phyloP scores from a whole-genome alignment of 2,329 filamentous ascomycete genomes.

The Chaetomiaceae sp. region DNA sequence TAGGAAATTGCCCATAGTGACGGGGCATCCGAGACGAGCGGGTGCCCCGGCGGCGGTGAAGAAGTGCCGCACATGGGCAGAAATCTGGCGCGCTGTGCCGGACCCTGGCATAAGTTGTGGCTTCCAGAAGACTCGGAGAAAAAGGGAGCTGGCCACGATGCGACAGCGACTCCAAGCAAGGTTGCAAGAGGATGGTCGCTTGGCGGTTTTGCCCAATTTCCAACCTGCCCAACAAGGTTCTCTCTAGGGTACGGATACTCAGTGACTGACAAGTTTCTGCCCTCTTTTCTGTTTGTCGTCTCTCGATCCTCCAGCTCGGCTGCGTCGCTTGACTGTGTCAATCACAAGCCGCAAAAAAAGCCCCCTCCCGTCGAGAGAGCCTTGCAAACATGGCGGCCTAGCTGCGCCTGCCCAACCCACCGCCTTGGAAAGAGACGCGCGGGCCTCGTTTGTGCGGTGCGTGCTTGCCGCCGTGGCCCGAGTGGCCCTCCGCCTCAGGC shows the following conservation, averaged over 20 bases:
- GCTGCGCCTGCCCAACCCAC: constrained; percentile 20
- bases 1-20: background rate
- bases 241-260: too few relatives aligned
- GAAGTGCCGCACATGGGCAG: constrained; percentile 17
- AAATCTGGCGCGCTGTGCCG: constrained; percentile 15
- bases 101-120: constrained; percentile 16
- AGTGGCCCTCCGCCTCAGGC: background rate
- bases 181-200: background rate
- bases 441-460: constrained; percentile 12
- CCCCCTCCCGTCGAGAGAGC: constrained; percentile 7
- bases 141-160: constrained; percentile 4
- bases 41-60: background rate
- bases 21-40: background rate
- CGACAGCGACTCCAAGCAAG: background rate
- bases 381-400: constrained; percentile 21
- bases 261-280: too few relatives aligned
- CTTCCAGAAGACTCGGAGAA: constrained; percentile 22
- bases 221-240: background rate
- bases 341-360: background rate
- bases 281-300: too few relatives aligned
- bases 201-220: background rate
- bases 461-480: constrained; percentile 7
- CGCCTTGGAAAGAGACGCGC: constrained; percentile 14
- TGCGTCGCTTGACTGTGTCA: constrained; percentile 2
- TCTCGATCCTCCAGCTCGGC: background rate